phyloP scores from a whole-genome alignment of 768 basidiomycete genomes.

The Saitozyma sp. region DNA sequence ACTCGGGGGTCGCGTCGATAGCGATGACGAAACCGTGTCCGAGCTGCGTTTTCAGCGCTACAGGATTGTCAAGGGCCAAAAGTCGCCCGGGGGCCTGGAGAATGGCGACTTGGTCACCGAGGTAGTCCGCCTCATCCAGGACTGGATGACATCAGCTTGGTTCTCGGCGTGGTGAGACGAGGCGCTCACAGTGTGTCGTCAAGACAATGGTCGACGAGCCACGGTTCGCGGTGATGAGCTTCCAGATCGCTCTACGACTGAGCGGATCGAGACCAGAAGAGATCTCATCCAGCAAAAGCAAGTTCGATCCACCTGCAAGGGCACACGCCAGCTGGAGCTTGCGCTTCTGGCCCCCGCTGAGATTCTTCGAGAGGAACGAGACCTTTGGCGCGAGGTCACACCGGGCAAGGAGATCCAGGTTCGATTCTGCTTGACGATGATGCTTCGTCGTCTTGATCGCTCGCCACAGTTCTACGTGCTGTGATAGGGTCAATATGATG shows the following conservation, averaged over 20 bases:
- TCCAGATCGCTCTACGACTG: conserved; percentile 75
- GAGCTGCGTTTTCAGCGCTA: conserved; percentile 67
- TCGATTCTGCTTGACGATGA: conserved; percentile 58
- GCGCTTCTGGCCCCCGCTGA: conserved; percentile 78
- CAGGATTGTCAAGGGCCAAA: conserved; percentile 71
- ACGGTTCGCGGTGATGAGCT: conserved; percentile 67
- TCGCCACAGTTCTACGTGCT: conserved; percentile 71
- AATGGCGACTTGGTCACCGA: conserved; percentile 74
- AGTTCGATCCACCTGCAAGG: conserved; percentile 62
- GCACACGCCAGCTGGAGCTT: conserved; percentile 82
- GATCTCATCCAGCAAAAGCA: conserved; percentile 50
- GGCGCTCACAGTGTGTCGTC: conserved; percentile 68
- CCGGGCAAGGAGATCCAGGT: conserved; percentile 66
- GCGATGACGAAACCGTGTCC: conserved; percentile 72
- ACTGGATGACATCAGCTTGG: background rate
- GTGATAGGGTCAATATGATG: conserved; percentile 31
- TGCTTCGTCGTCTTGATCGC: conserved; percentile 62
- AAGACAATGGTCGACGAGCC: conserved; percentile 69
- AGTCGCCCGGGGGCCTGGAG: conserved; percentile 73
- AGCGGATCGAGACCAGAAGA: conserved; percentile 70
- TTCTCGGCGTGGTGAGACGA: background rate
- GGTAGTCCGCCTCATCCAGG: conserved; percentile 74
- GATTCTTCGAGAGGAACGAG: conserved; percentile 63
- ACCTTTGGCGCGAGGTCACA: conserved; percentile 75
- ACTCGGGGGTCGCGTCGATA: conserved; percentile 49